Evolutionary conservation across 108 stramenopile species (phyloP).

Genomic region (Thalassiosira profunda): DNA sequence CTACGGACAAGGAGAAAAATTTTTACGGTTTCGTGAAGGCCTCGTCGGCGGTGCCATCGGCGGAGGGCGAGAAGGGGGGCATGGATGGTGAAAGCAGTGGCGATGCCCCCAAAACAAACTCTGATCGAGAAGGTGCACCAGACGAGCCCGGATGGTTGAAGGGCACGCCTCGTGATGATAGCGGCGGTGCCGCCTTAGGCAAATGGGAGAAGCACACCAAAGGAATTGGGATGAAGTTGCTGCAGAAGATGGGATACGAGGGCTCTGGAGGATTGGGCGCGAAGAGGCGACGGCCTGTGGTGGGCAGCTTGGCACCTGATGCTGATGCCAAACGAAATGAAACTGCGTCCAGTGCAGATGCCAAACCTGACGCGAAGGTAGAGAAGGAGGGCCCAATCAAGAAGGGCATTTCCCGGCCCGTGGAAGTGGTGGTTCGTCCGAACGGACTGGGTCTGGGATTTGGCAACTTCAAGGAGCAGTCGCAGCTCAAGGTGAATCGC

Average conservation of each 20-base stretch:
- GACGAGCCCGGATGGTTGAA: constrained; percentile 7
- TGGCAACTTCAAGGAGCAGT: constrained; percentile 87
- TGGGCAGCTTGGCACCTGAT: neutral
- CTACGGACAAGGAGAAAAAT: constrained; percentile 28
- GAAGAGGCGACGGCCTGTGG: constrained; percentile 39
- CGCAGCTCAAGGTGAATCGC: constrained; percentile 74
- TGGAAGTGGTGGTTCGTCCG: constrained; percentile 94
- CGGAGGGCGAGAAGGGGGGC: neutral
- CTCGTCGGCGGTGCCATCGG: neutral
- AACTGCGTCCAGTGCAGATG: neutral
- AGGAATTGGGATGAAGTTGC: constrained; percentile 93
- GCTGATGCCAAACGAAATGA: constrained; percentile 8
- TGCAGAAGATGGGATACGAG: constrained; percentile 93
- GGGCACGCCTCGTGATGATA: constrained; percentile 2
- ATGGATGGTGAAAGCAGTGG: neutral
- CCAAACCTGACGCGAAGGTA: neutral
- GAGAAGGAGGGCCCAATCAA: constrained; percentile 26
- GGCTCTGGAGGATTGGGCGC: constrained; percentile 89
- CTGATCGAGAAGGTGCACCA: no score
- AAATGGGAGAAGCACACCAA: constrained; percentile 97
- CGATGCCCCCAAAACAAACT: neutral
- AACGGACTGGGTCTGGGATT: constrained; percentile 88
- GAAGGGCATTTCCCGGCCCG: constrained; percentile 85
- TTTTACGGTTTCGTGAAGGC: constrained; percentile 51
- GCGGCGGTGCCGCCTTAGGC: constrained; percentile 39